Conservation (phyloP, 2,329 filamentous ascomycete species). For the Penicillium crustosum region DNA sequence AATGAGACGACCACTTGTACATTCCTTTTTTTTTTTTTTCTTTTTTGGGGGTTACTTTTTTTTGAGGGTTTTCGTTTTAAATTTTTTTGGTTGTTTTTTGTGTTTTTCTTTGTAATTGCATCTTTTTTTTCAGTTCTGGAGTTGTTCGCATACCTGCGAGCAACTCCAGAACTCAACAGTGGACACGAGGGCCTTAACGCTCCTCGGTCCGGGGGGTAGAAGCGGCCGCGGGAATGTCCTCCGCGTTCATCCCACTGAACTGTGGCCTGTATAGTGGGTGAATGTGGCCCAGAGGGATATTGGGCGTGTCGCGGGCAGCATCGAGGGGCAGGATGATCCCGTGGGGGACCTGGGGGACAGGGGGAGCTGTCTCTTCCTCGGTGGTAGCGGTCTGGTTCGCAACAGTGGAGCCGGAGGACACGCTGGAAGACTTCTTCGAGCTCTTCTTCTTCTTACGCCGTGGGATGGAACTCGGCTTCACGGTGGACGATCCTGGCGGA, state of each 20-base stretch:
- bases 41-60: neutral
- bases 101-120: neutral
- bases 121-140: neutral
- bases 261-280: neutral
- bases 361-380: neutral
- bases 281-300: neutral
- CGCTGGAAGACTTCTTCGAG: neutral
- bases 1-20: neutral
- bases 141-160: neutral
- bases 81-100: neutral
- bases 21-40: neutral
- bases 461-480: neutral
- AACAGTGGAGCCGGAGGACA: neutral
- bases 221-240: neutral
- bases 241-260: neutral
- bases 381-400: neutral
- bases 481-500: neutral
- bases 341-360: neutral
- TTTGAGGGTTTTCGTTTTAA: neutral
- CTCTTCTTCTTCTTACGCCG: neutral
- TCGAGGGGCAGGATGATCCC: neutral
- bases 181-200: neutral
- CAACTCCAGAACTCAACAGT: neutral
- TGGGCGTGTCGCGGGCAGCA: neutral
- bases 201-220: neutral